A percentile compares a stretch with the other conserved stretches of the same genome.
Evolutionary conservation across 1,284 basidiomycete species (phyloP).

Genomic region (Ceratobasidium sp.): DNA sequence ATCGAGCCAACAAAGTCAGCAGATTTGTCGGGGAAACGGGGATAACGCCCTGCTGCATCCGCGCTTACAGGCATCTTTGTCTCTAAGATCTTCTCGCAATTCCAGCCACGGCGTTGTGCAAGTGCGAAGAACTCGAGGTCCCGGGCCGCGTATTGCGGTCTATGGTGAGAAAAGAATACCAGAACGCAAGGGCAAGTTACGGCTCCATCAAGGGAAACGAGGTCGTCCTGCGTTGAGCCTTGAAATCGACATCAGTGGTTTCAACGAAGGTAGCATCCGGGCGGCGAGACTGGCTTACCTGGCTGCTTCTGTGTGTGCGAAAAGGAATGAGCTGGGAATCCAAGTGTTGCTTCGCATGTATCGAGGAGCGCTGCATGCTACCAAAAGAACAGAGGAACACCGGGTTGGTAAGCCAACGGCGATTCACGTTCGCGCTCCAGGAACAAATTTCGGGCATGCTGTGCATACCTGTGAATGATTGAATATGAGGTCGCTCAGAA

Average conservation of each 20-base stretch:
- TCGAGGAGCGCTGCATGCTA: conserved; percentile 88
- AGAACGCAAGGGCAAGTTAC: conserved; percentile 71
- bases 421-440: not conserved
- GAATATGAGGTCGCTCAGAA: conserved; percentile 93
- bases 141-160: conserved; percentile 85
- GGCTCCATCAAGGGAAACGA: conserved; percentile 48
- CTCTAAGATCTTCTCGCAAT: conserved; percentile 78
- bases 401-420: not conserved
- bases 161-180: conserved; percentile 94
- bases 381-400: not conserved
- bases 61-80: conserved; percentile 72
- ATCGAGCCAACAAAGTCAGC: conserved; percentile 25
- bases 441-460: conserved; percentile 6
- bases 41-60: not conserved
- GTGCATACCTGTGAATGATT: conserved; percentile 81
- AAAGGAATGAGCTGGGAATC: conserved; percentile 24
- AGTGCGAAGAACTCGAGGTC: conserved; percentile 88
- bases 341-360: conserved; percentile 73
- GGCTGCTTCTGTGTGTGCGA: conserved; percentile 8
- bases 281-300: not conserved
- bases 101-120: conserved; percentile 79
- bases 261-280: not conserved
- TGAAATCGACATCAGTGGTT: not conserved
- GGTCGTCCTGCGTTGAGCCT: conserved; percentile 24
- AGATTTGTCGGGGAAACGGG: not conserved